Evolutionary conservation across 148 eudicot genomes (phyloP), one percentile per base, ranked within the genome.

Genomic region (Amaranthus palmeri): DNA sequence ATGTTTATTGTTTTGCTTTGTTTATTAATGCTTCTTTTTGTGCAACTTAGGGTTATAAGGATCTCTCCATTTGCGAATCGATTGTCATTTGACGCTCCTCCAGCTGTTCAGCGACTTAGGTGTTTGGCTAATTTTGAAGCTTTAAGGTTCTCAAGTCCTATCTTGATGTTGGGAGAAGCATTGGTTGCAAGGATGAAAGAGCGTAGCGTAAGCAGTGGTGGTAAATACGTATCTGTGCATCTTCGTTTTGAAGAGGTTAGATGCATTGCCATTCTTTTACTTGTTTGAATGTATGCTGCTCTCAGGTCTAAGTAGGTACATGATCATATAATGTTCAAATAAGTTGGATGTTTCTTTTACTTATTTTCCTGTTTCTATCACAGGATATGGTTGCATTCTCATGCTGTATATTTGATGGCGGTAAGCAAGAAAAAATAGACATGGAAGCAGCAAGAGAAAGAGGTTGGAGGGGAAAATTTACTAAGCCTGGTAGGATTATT

Each of bases 331-430:
- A 52, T 67, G 50, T 14, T 53, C 50, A n/a, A 8, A 45, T 13
- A 36, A 45, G 6, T 79, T 49, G 46, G n/a, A 52, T 58, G 15
- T 18, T 25, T 25, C 36, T 25, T 25, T 71, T 54, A 65, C 10
- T 12, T 17, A 15, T 40, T 64, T 69, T 65, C 36, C 48, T 67
- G 47, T 68, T 9, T 46, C 69, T 54, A 67, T 46, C 68, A 61
- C 79, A 95, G 99, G 99, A 95, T 80, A 95, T 95, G 99, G 99
- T 95, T 83, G 99, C 99, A 55, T 95, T 95, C 72, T 95, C 99
- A 68, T 95, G 99, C 74, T 95, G 99, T 71, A 69, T 91, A 14
- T 95, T 86, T 83, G 96, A 91, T 81, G 97, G 99, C 75, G 96
- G 93, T 52, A 76, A 73, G 57, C 77, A 88, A 82, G 99, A 91